Evolutionary conservation across 106 monocot species (phyloP).

Genomic region (Amphibolis antarctica): DNA sequence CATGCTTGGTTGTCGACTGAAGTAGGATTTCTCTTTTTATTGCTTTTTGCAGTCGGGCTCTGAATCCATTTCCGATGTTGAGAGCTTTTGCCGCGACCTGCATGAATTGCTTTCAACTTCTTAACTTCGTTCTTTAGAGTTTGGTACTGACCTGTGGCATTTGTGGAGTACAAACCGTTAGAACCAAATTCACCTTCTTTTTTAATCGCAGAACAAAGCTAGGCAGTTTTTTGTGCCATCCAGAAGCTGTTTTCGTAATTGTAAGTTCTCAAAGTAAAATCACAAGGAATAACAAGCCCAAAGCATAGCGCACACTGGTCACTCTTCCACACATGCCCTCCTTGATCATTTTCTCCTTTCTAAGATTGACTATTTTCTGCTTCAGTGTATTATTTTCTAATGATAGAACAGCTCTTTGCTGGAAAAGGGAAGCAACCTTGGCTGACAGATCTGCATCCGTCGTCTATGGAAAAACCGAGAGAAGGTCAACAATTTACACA

Average conservation of each 20-base stretch:
- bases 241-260: no score
- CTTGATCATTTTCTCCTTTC: conserved; percentile 61
- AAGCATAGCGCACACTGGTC: no score
- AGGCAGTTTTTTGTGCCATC: no score
- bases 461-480: conserved; percentile 26
- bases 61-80: no score
- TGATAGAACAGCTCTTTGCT: conserved; percentile 52
- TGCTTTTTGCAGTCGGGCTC: no score
- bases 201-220: no score
- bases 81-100: conserved; percentile 38
- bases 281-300: no score
- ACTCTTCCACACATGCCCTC: conserved; percentile 44
- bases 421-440: conserved; percentile 50
- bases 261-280: not conserved
- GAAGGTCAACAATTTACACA: not conserved
- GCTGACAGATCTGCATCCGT: conserved; percentile 62
- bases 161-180: not conserved
- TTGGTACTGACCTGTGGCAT: conserved; percentile 8
- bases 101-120: not conserved
- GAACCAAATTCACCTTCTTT: no score
- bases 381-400: conserved; percentile 66
- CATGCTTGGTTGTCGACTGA: not conserved
- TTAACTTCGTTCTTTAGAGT: conserved; percentile 7
- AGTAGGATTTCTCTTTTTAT: not conserved
- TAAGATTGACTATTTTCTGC: conserved; percentile 37